Conservation (phyloP, 2,329 filamentous ascomycete species). For the Calonectria hongkongensis region DNA sequence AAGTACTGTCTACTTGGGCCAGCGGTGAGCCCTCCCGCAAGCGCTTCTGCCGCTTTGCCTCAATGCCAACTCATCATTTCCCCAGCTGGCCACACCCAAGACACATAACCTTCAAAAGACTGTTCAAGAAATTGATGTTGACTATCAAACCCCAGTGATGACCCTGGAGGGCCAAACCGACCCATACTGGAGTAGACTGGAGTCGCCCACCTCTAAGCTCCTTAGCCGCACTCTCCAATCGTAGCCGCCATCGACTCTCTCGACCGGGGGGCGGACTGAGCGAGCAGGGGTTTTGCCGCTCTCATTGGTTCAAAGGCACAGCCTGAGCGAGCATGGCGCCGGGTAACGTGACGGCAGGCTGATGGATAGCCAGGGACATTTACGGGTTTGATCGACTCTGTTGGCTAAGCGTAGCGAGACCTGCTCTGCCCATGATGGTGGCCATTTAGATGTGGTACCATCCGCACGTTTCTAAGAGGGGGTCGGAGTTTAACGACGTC, state of each 20-base stretch:
- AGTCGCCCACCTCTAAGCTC: slow-evolving; percentile 48
- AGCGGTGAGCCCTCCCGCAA: slow-evolving; percentile 49
- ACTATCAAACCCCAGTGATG: slow-evolving; percentile 33
- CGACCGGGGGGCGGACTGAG: slow-evolving; percentile 54
- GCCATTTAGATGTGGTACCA: slow-evolving; percentile 48
- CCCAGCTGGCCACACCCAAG: slow-evolving; percentile 50
- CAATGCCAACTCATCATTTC: slow-evolving; percentile 55
- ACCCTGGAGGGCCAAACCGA: slow-evolving; percentile 21
- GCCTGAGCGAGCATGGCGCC: slow-evolving; percentile 54
- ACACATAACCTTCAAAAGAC: slow-evolving; percentile 35
- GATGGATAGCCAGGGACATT: slow-evolving; percentile 17
- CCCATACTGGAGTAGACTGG: slow-evolving; percentile 41
- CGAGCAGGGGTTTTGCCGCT: slow-evolving; percentile 56
- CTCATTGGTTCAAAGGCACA: slow-evolving; percentile 58
- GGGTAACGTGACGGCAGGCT: slow-evolving; percentile 59
- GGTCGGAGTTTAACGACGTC: slow-evolving; percentile 42
- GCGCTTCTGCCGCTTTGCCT: slow-evolving; percentile 50
- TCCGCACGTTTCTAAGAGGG: slow-evolving; percentile 49
- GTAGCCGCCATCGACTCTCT: slow-evolving; percentile 57
- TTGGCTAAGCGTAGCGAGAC: slow-evolving; percentile 8
- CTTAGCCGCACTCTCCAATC: slow-evolving; percentile 58
- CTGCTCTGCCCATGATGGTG: slow-evolving; percentile 33
- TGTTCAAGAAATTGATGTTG: slow-evolving; percentile 26
- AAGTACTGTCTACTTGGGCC: slow-evolving; percentile 56
- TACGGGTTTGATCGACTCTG: slow-evolving; percentile 19